phyloP scores from a whole-genome alignment of 2,329 filamentous ascomycete species.

The Sclerotinia trifoliorum region DNA sequence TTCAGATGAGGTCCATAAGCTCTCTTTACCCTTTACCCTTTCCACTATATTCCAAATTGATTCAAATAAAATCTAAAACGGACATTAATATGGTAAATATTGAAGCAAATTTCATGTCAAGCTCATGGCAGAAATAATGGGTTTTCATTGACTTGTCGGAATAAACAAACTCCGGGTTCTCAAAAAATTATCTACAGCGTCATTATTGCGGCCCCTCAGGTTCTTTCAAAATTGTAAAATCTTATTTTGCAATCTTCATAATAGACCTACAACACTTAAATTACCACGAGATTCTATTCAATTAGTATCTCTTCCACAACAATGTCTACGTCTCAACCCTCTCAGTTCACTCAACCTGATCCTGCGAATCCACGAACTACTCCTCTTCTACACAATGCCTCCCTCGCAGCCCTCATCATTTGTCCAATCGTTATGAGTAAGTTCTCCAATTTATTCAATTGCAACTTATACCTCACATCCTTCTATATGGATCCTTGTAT shows the following conservation, averaged over 20 bases:
- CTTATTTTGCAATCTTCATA: neutral
- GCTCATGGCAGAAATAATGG: neutral
- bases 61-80: neutral
- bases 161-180: conserved; percentile 5
- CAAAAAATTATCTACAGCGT: conserved; percentile 13
- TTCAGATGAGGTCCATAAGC: no score
- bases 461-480: neutral
- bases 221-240: neutral
- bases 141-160: neutral
- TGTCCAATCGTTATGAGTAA: conserved; percentile 51
- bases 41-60: neutral
- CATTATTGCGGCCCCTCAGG: neutral
- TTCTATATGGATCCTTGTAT: no score
- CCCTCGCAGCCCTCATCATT: conserved; percentile 49
- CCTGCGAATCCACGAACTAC: conserved; percentile 15
- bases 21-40: neutral
- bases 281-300: neutral
- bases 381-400: conserved; percentile 31
- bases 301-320: neutral
- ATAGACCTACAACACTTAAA: neutral
- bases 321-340: conserved; percentile 11
- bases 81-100: neutral
- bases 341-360: conserved; percentile 11
- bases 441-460: neutral
- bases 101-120: neutral